Base-by-base conservation (phyloP, 2,329 filamentous ascomycete species). In the Ramichloridium luteum region DNA sequence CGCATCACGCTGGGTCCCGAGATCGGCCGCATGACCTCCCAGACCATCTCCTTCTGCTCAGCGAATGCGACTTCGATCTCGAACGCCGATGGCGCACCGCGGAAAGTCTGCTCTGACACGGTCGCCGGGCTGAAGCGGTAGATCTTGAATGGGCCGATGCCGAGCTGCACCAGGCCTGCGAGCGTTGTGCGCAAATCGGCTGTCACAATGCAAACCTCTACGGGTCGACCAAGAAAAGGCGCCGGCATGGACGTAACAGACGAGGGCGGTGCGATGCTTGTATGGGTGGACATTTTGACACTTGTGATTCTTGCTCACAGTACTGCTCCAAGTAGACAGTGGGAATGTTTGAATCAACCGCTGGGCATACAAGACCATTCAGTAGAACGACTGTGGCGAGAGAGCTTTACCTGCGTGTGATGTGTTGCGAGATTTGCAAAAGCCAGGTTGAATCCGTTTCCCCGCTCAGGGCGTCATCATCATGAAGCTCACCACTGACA, bases 161-260 rank as follows among this genome's bases (percentile, higher is more conserved):
- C 32, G 17, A 36, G 32, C 16, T 20, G 16, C 1, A 39, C 9
- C 16, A 33, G 33, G 13, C 31, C 35, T 3, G 4, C 11, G 4
- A 37, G 31, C 3, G 35, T 34, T 29, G 13, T 6, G 11, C 17
- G 13, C 18, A 34, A 31, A 23, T 28, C 18, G 4, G 31, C n/a
- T 4, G 30, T 37, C 12, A 37, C 34, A 27, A 33, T 37, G 22
- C 34, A 37, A 31, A 37, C 33, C 17, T 37, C 34, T 14, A 32
- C 15, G 17, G 20, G 13, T 17, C 25, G n/a, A 27, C 30, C 30
- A 8, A 33, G 30, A 16, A 37, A 32, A 6, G 30, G 34, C n/a
- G n/a, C n/a, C n/a, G 27, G 18, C 38, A 36, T 26, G 38, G 44
- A 13, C 35, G 31, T 15, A 37, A 31, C n/a, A n/a, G n/a, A n/a